A percentile compares a stretch with the other conserved stretches of the same genome.
Conservation (phyloP, 2,329 filamentous ascomycete genomes). For the Metarhizium brunneum region DNA sequence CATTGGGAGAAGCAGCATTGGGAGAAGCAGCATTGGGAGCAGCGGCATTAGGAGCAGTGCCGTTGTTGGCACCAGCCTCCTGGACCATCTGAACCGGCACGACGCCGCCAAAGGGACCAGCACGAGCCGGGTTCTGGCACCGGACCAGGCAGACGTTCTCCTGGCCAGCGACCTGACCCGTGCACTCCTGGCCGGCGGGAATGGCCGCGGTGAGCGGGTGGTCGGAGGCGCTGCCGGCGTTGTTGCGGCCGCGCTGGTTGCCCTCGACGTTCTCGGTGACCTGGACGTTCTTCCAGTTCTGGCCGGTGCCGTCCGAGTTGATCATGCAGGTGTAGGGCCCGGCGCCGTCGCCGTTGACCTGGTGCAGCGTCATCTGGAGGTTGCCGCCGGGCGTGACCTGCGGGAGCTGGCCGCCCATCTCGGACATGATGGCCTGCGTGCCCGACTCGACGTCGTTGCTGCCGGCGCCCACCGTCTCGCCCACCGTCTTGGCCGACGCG, state of each 20-base stretch:
- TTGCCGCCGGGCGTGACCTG: constrained; percentile 49
- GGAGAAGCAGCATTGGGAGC: not conserved
- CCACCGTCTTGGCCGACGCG: constrained; percentile 39
- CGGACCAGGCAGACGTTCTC: constrained; percentile 53
- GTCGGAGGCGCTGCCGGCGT: constrained; percentile 29
- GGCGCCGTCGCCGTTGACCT: constrained; percentile 58
- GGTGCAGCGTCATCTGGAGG: constrained; percentile 53
- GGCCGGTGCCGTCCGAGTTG: constrained; percentile 48
- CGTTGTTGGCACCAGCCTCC: not conserved
- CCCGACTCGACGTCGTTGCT: constrained; percentile 47
- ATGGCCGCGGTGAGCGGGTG: constrained; percentile 49
- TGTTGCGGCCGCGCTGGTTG: constrained; percentile 28
- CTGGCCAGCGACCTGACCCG: constrained; percentile 49
- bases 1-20: not conserved
- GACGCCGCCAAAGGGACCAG: constrained; percentile 54
- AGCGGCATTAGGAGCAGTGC: not conserved
- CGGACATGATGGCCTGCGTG: constrained; percentile 46
- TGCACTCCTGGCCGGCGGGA: constrained; percentile 45
- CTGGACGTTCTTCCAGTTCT: constrained; percentile 40
- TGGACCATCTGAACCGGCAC: constrained; percentile 26
- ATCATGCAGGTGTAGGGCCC: constrained; percentile 59
- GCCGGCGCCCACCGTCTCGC: constrained; percentile 49
- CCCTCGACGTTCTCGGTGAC: constrained; percentile 33
- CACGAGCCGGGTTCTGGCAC: constrained; percentile 50
- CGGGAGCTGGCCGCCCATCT: constrained; percentile 46